Conservation (phyloP, 169 alveolate species). For the Miamiensis avidus region DNA sequence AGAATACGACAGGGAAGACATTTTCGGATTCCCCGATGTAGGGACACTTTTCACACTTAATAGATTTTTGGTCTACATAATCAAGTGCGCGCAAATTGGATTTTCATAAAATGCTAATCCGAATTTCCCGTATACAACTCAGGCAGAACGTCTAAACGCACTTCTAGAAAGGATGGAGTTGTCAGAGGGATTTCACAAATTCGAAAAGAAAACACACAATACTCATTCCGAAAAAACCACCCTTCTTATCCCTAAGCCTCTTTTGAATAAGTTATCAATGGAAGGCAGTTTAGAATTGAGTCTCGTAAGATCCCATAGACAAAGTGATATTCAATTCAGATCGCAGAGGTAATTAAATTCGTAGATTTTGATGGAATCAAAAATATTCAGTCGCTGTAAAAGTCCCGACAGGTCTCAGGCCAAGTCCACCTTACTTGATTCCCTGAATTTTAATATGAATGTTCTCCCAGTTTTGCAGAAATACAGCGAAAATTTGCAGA, state of each 20-base stretch:
- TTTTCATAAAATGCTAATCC: background rate
- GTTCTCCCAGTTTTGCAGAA: background rate
- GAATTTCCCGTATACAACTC: background rate
- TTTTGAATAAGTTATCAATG: background rate
- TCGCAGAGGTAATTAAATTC: background rate
- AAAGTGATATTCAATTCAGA: background rate
- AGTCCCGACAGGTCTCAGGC: background rate
- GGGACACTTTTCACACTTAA: conserved; percentile 1
- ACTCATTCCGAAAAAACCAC: background rate
- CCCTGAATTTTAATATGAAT: background rate
- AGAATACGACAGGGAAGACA: background rate
- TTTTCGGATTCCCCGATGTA: conserved; percentile 7
- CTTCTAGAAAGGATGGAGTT: conserved; percentile 15
- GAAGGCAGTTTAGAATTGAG: background rate
- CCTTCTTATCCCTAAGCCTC: background rate
- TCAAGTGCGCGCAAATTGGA: conserved; percentile 4
- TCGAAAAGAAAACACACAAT: conserved; percentile 13
- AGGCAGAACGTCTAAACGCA: background rate
- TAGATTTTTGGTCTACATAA: conserved; percentile 1
- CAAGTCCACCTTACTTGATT: background rate
- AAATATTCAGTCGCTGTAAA: background rate
- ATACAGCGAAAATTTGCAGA: background rate
- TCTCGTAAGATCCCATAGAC: background rate
- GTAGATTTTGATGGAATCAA: background rate
- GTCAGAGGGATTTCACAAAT: conserved; percentile 8